Conservation (phyloP, 192 early-diverging fungal genomes). For the Coemansia sp. region DNA sequence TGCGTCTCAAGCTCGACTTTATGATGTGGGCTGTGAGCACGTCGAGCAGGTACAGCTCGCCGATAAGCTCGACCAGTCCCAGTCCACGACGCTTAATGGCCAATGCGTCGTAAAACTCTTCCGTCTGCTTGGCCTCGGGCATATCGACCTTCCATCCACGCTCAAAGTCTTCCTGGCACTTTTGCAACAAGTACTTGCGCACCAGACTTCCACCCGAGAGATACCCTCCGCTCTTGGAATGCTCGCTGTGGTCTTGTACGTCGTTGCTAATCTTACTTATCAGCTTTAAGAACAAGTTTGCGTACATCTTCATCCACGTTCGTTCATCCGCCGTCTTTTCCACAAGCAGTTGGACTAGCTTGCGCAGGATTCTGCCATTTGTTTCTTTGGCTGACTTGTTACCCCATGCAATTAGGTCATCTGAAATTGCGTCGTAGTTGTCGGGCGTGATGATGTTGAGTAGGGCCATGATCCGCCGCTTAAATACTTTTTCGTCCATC, state of each 20-base stretch:
- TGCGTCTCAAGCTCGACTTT: constrained; percentile 79
- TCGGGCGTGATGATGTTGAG: constrained; percentile 97
- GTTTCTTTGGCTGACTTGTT: constrained; percentile 63
- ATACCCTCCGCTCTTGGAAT: constrained; percentile 46
- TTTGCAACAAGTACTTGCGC: constrained; percentile 84
- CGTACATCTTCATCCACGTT: constrained; percentile 85
- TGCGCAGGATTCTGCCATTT: constrained; percentile 68
- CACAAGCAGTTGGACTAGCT: constrained; percentile 83
- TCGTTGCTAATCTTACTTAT: constrained; percentile 62
- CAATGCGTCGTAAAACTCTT: constrained; percentile 75
- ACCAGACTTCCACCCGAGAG: constrained; percentile 67
- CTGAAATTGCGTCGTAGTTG: constrained; percentile 82
- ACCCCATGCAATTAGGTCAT: constrained; percentile 81
- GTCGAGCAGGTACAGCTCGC: constrained; percentile 85
- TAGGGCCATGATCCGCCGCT: constrained; percentile 78
- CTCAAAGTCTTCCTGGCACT: constrained; percentile 95
- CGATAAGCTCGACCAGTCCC: constrained; percentile 89
- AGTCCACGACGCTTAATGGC: constrained; percentile 92
- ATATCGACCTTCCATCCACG: constrained; percentile 79
- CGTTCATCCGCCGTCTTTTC: constrained; percentile 94
- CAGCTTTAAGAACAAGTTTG: constrained; percentile 76
- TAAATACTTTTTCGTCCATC: constrained; percentile 59
- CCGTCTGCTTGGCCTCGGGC: constrained; percentile 67
- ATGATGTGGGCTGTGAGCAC: constrained; percentile 95
- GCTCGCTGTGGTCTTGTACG: constrained; percentile 59